Evolutionary conservation across 139 green algal species (phyloP).

Genomic region (Chlamydomonas sp.): DNA sequence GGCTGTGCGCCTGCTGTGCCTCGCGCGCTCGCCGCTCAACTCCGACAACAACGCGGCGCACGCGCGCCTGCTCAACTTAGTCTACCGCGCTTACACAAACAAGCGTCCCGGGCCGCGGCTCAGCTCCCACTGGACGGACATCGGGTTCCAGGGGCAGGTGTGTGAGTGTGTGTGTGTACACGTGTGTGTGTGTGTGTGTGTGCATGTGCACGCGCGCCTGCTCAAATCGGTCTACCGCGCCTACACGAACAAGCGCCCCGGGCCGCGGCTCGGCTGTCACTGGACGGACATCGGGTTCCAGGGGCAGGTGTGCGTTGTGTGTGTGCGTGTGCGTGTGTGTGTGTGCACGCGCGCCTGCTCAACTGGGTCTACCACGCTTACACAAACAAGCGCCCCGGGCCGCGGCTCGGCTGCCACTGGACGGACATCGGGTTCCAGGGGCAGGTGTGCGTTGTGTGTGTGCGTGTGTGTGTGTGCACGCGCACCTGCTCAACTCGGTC

Average conservation of each 20-base stretch:
- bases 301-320: too few species aligned
- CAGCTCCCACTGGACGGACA: constrained; percentile 50
- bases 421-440: constrained; percentile 60
- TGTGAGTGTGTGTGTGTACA: too few species aligned
- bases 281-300: too few species aligned
- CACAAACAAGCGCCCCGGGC: constrained; percentile 17
- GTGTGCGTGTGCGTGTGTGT: too few species aligned
- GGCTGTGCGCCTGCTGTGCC: constrained; percentile 27
- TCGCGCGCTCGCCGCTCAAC: constrained; percentile 21
- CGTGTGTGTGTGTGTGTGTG: too few species aligned
- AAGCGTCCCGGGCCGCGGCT: constrained; percentile 21
- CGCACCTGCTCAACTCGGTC: too few species aligned
- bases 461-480: too few species aligned
- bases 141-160: constrained; percentile 66
- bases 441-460: too few species aligned
- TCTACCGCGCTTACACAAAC: constrained; percentile 25
- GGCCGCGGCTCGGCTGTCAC: too few species aligned
- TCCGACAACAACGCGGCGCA: constrained; percentile 25
- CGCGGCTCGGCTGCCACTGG: constrained; percentile 53
- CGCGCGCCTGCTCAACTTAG: constrained; percentile 16
- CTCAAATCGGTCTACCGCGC: too few species aligned
- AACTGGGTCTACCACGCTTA: constrained; percentile 15
- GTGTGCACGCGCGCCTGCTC: constrained; percentile 31
- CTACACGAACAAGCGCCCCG: too few species aligned
- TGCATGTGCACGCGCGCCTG: too few species aligned